Evolutionary conservation across 176 grass and related monocot genomes (phyloP), one percentile per base, ranked within the genome.

Genomic region (Aechmea fasciata): DNA sequence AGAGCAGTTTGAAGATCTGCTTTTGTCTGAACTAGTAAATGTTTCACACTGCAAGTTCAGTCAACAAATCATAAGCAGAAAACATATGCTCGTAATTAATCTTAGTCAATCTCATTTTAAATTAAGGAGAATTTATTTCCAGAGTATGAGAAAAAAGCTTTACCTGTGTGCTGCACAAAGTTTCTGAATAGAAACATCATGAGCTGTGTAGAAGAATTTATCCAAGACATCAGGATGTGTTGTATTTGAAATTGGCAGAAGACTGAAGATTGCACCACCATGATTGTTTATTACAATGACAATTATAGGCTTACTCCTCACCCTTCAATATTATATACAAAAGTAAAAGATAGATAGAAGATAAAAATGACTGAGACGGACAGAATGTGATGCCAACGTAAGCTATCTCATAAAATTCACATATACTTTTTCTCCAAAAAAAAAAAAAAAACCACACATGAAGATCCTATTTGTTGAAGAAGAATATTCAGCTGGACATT

Each of bases 241-340:
- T 64, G 64, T 81, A 66, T 92, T 75, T 47, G 88, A 88, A 80
- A 96, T 48, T 67, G 92, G 92, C 63, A 96, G 76, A 87, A 96
- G 86, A 71, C 92, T 92, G 75, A 96, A 96, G 75, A 96, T 96
- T 73, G 88, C 92, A 81, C 92, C 92, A 17, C 92, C 92, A 87
- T 96, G 92, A 52, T 96, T 96, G 77, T 96, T 96, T 64, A 85
- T 84, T 69, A 92, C 88, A 78, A 96, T 72, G 74, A 92, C 65
- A 48, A 78, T 96, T 69, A 96, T 83, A 61, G 92, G 85, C 73
- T 96, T 89, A 79, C 88, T 84, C 64, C 13, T 74, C 23, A 18
- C 23, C 78, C 92, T 96, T 80, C 77, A 92, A 54, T 66, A 86
- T 79, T 66, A 75, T 57, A 41, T 70, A 75, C n/a, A 70, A 63